Base-by-base conservation (phyloP, 1,284 basidiomycete genomes). In the Pseudomicrostroma phylloplanum region DNA sequence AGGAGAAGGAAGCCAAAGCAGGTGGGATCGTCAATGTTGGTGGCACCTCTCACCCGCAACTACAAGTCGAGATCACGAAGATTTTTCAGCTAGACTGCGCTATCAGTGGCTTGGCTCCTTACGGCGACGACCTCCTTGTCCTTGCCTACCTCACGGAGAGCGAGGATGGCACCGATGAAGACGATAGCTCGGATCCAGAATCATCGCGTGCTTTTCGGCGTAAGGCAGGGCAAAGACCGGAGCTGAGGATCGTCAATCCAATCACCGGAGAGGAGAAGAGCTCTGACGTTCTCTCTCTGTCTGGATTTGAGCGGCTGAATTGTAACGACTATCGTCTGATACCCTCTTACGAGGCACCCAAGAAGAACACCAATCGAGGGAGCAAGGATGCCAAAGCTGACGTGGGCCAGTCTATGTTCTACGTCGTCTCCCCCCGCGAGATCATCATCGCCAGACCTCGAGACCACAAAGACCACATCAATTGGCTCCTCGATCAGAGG, bases 61-160 rank as follows among this genome's bases (percentile, higher is more conserved):
- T 76, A 40, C 74, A 68, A 54, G 89, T 91, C 55, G 93, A 97
- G 77, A 89, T 97, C 67, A 91, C 89, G 0, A 88, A 89, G 1
- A 88, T 92, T 49, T 92, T 97, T 78, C 88, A 94, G 74, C 84
- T 97, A 46, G 96, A 98, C 79, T 93, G 91, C 78, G 93, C 96
- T 90, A 87, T 97, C 30, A 86, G 92, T 0, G 93, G 93, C 21
- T 87, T 98, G 57, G 86, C 89, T 1, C 88, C 90, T 2, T 90
- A 92, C 76, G 85, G 69, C 1, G 61, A 69, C 11, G 67, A 72
- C 40, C 90, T 93, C 79, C 85, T 97, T 57, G 83, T 94, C 17
- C 82, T 97, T 55, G 90, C 91, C 0, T 96, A 82, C 77, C 59
- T 80, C 67, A 64, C 81, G 67, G 69, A 83, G 74, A 73, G 81